Evolutionary conservation across 1,284 basidiomycete genomes (phyloP).

Genomic region (Boletus hoseneyae): DNA sequence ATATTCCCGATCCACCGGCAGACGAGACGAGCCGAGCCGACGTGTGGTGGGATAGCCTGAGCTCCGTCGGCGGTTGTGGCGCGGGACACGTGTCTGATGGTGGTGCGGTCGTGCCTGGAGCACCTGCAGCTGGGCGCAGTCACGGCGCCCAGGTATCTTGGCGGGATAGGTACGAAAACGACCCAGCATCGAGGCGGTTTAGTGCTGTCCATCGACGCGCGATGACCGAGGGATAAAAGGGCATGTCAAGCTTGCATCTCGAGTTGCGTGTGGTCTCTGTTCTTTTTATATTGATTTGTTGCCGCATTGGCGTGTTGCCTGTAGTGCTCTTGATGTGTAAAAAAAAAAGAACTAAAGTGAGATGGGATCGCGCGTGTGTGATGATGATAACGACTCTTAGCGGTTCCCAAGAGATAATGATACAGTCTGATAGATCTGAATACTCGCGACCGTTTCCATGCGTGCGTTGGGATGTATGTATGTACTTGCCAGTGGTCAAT

Average conservation of each 20-base stretch:
- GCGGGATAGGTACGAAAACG: conserved; percentile 23
- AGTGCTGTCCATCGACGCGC: conserved; percentile 8
- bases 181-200: conserved; percentile 17
- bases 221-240: conserved; percentile 4
- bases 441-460: too few species aligned
- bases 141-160: conserved; percentile 8
- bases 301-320: too few species aligned
- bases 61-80: not conserved
- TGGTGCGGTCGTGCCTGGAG: not conserved
- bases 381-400: too few species aligned
- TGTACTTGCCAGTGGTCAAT: too few species aligned
- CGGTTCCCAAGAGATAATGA: too few species aligned
- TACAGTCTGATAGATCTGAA: too few species aligned
- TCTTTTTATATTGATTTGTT: conserved; percentile 11
- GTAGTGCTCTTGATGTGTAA: too few species aligned
- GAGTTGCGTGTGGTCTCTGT: not conserved
- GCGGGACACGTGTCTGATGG: not conserved
- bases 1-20: conserved; percentile 10
- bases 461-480: too few species aligned
- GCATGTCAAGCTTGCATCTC: too few species aligned
- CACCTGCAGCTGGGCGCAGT: not conserved
- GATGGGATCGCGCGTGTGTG: not conserved
- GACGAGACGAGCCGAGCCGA: conserved; percentile 9
- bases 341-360: too few species aligned
- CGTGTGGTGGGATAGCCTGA: conserved; percentile 9